These are phyloP conservation scores for Boletus subparvulus DNA, from an alignment of 768 basidiomycete genomes.

Conservation along the genomic window DNA sequence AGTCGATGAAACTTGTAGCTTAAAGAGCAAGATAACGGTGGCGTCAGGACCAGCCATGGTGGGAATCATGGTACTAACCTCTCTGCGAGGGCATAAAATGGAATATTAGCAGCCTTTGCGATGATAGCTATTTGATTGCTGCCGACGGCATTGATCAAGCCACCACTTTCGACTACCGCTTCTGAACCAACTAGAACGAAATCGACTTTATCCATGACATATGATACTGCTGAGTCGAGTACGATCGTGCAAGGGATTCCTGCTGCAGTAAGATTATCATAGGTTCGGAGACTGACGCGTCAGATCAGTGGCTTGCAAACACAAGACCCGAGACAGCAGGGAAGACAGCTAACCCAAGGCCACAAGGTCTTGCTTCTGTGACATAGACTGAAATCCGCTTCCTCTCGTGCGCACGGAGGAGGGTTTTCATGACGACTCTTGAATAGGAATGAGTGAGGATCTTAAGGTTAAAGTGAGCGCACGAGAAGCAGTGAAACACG, in stretches of 20 bases:
- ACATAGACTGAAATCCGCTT: slow-evolving; percentile 98
- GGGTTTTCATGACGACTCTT: slow-evolving; percentile 89
- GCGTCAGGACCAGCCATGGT: slow-evolving; percentile 19
- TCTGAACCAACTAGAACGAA: slow-evolving; percentile 96
- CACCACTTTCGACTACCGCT: slow-evolving; percentile 96
- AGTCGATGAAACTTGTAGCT: slow-evolving; percentile 98
- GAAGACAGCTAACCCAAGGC: slow-evolving; percentile 65
- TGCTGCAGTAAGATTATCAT: slow-evolving; percentile 79
- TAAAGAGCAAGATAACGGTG: slow-evolving; percentile 25
- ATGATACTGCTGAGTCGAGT: slow-evolving; percentile 94
- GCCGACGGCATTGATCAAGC: slow-evolving; percentile 88
- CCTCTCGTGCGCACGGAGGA: slow-evolving; percentile 84
- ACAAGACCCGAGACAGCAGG: background rate
- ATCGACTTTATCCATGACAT: slow-evolving; percentile 95
- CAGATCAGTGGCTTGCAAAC: slow-evolving; percentile 8
- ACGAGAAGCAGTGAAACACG: slow-evolving; percentile 14
- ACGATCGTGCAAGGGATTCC: slow-evolving; percentile 95
- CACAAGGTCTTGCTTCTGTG: slow-evolving; percentile 90
- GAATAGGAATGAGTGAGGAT: slow-evolving; percentile 98
- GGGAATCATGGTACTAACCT: slow-evolving; percentile 49
- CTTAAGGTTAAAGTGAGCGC: slow-evolving; percentile 41
- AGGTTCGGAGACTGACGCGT: slow-evolving; percentile 77
- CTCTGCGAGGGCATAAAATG: slow-evolving; percentile 94
- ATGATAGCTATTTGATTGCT: slow-evolving; percentile 97
- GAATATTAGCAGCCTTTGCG: slow-evolving; percentile 90